A percentile compares a stretch with the other conserved stretches of the same genome.
Evolutionary conservation across 495 filamentous ascomycete species (phyloP).

Genomic region (Penicillium longicatenatum): DNA sequence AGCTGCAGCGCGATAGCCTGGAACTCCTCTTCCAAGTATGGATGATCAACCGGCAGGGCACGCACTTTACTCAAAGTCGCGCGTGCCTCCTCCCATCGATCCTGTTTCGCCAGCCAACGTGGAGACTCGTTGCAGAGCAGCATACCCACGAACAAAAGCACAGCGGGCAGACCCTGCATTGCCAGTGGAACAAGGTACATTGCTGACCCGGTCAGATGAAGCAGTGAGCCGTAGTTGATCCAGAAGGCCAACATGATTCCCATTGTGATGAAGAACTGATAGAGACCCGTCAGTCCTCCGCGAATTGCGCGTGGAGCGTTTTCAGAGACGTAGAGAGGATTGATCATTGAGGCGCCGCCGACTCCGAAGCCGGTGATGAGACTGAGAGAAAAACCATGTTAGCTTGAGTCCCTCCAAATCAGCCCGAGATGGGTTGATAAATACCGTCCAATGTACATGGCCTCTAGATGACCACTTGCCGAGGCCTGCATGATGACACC

Average conservation of each 20-base stretch:
- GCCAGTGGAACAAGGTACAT: slow-evolving; percentile 70
- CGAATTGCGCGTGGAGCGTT: slow-evolving; percentile 73
- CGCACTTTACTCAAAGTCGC: slow-evolving; percentile 57
- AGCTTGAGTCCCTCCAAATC: neutral
- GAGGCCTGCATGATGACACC: slow-evolving; percentile 66
- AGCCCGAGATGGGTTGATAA: neutral
- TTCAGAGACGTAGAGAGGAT: slow-evolving; percentile 61
- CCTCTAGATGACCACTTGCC: slow-evolving; percentile 51
- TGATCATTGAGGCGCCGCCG: slow-evolving; percentile 65
- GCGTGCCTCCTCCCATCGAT: slow-evolving; percentile 69
- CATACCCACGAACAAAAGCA: slow-evolving; percentile 61
- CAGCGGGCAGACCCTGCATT: slow-evolving; percentile 65
- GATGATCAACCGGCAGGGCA: slow-evolving; percentile 53
- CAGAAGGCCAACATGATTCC: slow-evolving; percentile 71
- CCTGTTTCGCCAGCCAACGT: slow-evolving; percentile 67
- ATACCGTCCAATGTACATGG: slow-evolving; percentile 66
- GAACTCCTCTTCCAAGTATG: slow-evolving; percentile 67
- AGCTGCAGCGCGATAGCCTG: slow-evolving; percentile 64
- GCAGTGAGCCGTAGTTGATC: slow-evolving; percentile 62
- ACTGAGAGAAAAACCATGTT: slow-evolving; percentile 19
- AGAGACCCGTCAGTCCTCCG: slow-evolving; percentile 67
- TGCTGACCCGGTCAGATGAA: slow-evolving; percentile 52
- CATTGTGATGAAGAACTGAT: slow-evolving; percentile 65
- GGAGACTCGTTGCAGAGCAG: slow-evolving; percentile 67
- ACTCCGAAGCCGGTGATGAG: slow-evolving; percentile 68